These are phyloP conservation scores for Vanrija pseudolonga DNA, from an alignment of 1,284 basidiomycete genomes.

Conservation along the genomic window DNA sequence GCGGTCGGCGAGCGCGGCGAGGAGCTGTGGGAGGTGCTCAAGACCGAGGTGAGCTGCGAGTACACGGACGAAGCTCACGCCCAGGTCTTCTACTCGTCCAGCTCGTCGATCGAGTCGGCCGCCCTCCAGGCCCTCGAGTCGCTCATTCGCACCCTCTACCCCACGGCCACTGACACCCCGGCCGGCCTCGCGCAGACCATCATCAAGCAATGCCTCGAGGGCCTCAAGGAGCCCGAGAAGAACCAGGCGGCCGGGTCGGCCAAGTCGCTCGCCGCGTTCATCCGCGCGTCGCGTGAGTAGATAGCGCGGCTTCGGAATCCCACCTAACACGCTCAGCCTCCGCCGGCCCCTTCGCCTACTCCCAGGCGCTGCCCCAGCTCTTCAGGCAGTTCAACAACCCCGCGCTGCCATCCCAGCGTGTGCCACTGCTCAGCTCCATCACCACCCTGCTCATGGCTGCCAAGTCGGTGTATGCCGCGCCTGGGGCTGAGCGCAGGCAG, in stretches of 20 bases:
- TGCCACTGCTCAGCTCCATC: slow-evolving; percentile 64
- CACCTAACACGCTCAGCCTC: slow-evolving; percentile 54
- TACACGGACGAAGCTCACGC: slow-evolving; percentile 1
- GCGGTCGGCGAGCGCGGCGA: slow-evolving; percentile 62
- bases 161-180: slow-evolving; percentile 41
- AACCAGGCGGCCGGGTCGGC: slow-evolving; percentile 78
- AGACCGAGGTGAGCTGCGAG: slow-evolving; percentile 65
- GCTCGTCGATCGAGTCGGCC: slow-evolving; percentile 64
- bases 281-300: slow-evolving; percentile 68
- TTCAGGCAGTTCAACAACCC: slow-evolving; percentile 71
- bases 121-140: slow-evolving; percentile 67
- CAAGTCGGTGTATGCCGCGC: slow-evolving; percentile 36
- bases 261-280: slow-evolving; percentile 70
- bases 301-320: not conserved
- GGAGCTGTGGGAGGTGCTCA: slow-evolving; percentile 81
- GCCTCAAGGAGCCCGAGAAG: slow-evolving; percentile 84
- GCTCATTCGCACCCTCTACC: slow-evolving; percentile 69
- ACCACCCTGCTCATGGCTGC: slow-evolving; percentile 46
- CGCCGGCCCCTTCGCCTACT: slow-evolving; percentile 64
- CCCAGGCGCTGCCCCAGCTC: slow-evolving; percentile 67
- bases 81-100: slow-evolving; percentile 86
- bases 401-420: slow-evolving; percentile 68
- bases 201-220: slow-evolving; percentile 71
- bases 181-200: slow-evolving; percentile 66
- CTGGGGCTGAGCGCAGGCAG: slow-evolving; percentile 27